These are phyloP conservation scores for Umbellularia californica DNA, from an alignment of 164 flowering plant genomes.

Conservation along the genomic window DNA sequence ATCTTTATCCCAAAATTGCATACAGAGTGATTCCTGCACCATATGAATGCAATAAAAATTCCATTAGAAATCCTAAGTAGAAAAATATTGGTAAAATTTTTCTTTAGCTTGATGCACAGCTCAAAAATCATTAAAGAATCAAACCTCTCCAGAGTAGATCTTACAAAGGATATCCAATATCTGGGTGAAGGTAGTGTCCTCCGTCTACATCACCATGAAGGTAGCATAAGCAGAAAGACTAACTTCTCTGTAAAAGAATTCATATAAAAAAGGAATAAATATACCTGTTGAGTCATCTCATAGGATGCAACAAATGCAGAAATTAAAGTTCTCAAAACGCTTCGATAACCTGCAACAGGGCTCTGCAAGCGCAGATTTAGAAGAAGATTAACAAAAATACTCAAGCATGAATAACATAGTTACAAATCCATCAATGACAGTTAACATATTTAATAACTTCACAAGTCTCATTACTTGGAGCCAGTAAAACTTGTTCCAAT, in stretches of 20 bases:
- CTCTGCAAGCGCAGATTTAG: slow-evolving; percentile 41
- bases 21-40: slow-evolving; percentile 87
- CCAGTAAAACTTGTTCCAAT: too few relatives aligned
- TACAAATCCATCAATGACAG: not conserved
- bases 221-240: slow-evolving; percentile 10
- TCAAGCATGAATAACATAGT: not conserved
- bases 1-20: slow-evolving; percentile 88
- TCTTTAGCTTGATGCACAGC: slow-evolving; percentile 4
- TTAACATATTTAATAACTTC: too few relatives aligned
- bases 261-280: not conserved
- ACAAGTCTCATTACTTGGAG: too few relatives aligned
- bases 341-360: slow-evolving; percentile 72
- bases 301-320: slow-evolving; percentile 93
- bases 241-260: not conserved
- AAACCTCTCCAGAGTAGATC: slow-evolving; percentile 86
- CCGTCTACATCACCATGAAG: slow-evolving; percentile 48
- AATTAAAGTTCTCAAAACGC: slow-evolving; percentile 84
- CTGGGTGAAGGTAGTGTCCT: slow-evolving; percentile 54
- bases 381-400: not conserved
- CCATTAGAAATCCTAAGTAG: not conserved
- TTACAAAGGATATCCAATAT: slow-evolving; percentile 73
- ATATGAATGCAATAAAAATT: not conserved
- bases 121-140: slow-evolving; percentile 17
- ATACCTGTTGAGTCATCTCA: slow-evolving; percentile 82
- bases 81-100: slow-evolving; percentile 6